Conservation (phyloP, 2,329 filamentous ascomycete species). For the Pseudopyrenochaeta lycopersici region DNA sequence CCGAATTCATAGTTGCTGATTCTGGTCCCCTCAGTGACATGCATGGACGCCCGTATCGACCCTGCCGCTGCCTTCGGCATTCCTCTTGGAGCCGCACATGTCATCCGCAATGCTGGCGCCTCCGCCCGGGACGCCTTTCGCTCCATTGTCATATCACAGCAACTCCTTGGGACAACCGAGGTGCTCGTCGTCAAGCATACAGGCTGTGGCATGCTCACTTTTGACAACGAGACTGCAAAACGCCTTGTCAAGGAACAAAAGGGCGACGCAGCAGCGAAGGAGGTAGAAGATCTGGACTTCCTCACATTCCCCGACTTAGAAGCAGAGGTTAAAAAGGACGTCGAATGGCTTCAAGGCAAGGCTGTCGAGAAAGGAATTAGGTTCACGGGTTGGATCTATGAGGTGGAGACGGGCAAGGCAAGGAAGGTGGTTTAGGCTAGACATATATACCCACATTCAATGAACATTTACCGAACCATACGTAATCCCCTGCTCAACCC, state of each 20-base stretch:
- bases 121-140: constrained; percentile 74
- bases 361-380: constrained; percentile 67
- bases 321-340: constrained; percentile 71
- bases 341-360: constrained; percentile 68
- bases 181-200: constrained; percentile 80
- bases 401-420: constrained; percentile 76
- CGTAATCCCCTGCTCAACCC: background rate
- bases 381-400: constrained; percentile 79
- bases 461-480: background rate
- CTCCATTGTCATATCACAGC: constrained; percentile 79
- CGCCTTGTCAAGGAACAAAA: constrained; percentile 68
- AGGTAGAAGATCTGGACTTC: constrained; percentile 65
- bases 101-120: constrained; percentile 73
- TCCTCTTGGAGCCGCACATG: constrained; percentile 77
- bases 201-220: constrained; percentile 76
- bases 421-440: constrained; percentile 54
- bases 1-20: background rate
- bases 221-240: constrained; percentile 67
- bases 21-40: constrained; percentile 64
- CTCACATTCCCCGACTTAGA: constrained; percentile 67
- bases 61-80: constrained; percentile 75
- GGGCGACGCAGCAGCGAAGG: constrained; percentile 59
- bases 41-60: constrained; percentile 82
- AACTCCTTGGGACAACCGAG: constrained; percentile 78
- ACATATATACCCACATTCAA: background rate